These are phyloP conservation scores for Colletotrichum gigasporum DNA, from an alignment of 2,329 filamentous ascomycete genomes.

Conservation along the genomic window DNA sequence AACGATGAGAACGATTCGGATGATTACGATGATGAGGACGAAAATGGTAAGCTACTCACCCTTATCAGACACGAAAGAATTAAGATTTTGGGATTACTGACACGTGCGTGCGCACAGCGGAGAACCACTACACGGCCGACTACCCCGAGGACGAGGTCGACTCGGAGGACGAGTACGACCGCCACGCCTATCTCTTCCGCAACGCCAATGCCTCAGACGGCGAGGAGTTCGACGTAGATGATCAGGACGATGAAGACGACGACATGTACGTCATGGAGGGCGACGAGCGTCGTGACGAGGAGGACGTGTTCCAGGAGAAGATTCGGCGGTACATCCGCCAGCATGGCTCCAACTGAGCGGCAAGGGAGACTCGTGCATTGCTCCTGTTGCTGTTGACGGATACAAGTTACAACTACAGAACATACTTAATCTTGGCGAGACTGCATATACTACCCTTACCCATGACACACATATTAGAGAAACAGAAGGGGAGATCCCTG, in stretches of 20 bases:
- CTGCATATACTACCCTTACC: too few species aligned
- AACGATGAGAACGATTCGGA: constrained; percentile 70
- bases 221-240: constrained; percentile 60
- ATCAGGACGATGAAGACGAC: constrained; percentile 48
- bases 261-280: constrained; percentile 46
- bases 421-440: too few species aligned
- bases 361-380: neutral
- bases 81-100: neutral
- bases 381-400: too few species aligned
- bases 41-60: constrained; percentile 63
- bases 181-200: constrained; percentile 64
- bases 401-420: too few species aligned
- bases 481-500: neutral
- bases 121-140: constrained; percentile 82
- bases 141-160: constrained; percentile 84
- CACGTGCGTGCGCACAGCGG: constrained; percentile 60
- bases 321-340: constrained; percentile 36
- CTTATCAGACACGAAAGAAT: neutral
- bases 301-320: constrained; percentile 36
- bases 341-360: constrained; percentile 16
- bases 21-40: constrained; percentile 72
- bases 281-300: constrained; percentile 42
- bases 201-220: constrained; percentile 63
- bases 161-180: constrained; percentile 66
- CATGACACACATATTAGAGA: too few species aligned